A percentile compares a stretch with the other conserved stretches of the same genome.
Evolutionary conservation across 441 rosid genomes (phyloP).

Genomic region (Kokia cookei): DNA sequence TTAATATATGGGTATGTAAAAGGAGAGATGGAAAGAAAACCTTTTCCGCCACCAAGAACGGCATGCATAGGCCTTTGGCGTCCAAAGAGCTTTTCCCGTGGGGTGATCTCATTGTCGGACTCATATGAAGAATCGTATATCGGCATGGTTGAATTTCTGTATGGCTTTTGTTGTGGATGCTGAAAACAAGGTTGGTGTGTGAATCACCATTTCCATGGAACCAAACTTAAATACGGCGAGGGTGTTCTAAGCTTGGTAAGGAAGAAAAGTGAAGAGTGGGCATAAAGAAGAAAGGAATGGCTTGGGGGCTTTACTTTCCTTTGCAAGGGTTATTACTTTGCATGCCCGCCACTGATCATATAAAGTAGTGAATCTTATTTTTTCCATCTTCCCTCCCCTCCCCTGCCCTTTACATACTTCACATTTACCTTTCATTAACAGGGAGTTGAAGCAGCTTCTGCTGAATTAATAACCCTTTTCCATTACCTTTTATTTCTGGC

Average conservation of each 20-base stretch:
- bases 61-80: constrained; percentile 42
- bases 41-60: constrained; percentile 71
- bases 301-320: neutral
- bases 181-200: neutral
- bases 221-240: neutral
- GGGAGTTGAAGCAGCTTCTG: neutral
- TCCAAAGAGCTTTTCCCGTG: constrained; percentile 33
- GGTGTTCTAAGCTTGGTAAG: constrained; percentile 26
- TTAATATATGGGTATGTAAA: too few relatives aligned
- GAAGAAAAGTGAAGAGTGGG: constrained; percentile 20
- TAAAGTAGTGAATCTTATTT: neutral
- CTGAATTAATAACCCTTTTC: neutral
- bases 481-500: neutral
- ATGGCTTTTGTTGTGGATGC: neutral
- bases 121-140: constrained; percentile 28
- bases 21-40: constrained; percentile 15
- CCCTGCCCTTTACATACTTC: neutral
- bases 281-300: constrained; percentile 40
- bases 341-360: constrained; percentile 14
- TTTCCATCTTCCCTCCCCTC: too few relatives aligned
- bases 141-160: constrained; percentile 23
- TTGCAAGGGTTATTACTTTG: constrained; percentile 23
- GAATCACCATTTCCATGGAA: neutral
- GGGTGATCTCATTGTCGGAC: constrained; percentile 30
- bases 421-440: neutral